These are phyloP conservation scores for Scheffersomyces lignosus DNA, from an alignment of 805 yeast genomes.

Conservation along the genomic window DNA sequence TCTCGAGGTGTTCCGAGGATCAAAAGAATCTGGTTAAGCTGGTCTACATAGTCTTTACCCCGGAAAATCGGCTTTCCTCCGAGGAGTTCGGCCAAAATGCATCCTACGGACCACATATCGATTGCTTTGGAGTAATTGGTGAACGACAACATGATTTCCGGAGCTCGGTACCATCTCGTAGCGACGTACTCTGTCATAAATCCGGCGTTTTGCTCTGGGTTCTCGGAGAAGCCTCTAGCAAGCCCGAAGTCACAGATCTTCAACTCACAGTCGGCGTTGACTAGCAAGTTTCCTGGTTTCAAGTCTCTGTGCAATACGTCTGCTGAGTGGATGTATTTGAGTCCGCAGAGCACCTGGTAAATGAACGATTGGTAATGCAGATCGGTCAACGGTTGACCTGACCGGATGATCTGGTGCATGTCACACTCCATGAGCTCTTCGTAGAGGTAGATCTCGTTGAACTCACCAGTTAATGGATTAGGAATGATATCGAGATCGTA, in stretches of 20 bases:
- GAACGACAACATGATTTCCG: constrained; percentile 93
- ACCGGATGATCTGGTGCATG: constrained; percentile 93
- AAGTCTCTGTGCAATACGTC: constrained; percentile 92
- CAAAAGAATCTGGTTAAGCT: constrained; percentile 81
- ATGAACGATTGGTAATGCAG: constrained; percentile 92
- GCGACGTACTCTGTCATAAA: constrained; percentile 97
- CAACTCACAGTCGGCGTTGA: constrained; percentile 94
- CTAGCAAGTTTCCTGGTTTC: constrained; percentile 90
- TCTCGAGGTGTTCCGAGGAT: constrained; percentile 89
- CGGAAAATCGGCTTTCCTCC: constrained; percentile 91
- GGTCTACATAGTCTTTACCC: constrained; percentile 96
- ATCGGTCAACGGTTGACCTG: constrained; percentile 91
- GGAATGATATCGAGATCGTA: constrained; percentile 94
- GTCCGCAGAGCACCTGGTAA: constrained; percentile 89
- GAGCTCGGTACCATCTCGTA: constrained; percentile 98
- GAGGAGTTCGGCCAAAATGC: constrained; percentile 89
- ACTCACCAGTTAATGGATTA: constrained; percentile 55
- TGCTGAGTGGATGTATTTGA: constrained; percentile 86
- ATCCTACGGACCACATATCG: constrained; percentile 97
- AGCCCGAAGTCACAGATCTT: constrained; percentile 96
- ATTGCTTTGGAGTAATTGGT: constrained; percentile 95
- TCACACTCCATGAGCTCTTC: constrained; percentile 99
- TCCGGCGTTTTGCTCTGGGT: constrained; percentile 85
- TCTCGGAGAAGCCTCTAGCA: constrained; percentile 85
- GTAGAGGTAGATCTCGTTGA: constrained; percentile 89